Evolutionary conservation across 2,329 filamentous ascomycete genomes (phyloP).

Genomic region (Alternaria gaisen): DNA sequence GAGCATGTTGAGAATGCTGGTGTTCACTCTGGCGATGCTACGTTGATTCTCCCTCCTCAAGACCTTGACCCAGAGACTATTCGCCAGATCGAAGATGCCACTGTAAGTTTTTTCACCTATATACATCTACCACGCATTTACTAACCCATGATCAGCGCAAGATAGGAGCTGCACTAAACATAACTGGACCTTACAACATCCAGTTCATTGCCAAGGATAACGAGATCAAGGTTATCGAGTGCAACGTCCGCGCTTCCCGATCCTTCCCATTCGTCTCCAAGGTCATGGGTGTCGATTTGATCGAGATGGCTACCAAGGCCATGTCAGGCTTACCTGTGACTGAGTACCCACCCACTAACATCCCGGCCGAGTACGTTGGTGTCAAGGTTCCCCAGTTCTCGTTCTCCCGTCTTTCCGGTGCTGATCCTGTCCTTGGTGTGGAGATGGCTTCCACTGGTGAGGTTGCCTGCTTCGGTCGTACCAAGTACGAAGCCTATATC

Average conservation of each 20-base stretch:
- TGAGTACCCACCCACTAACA: conserved; percentile 79
- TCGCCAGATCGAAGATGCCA: neutral
- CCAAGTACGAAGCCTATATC: conserved; percentile 97
- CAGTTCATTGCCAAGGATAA: conserved; percentile 99
- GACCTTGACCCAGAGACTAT: conserved; percentile 78
- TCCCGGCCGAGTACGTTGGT: conserved; percentile 85
- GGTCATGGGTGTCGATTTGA: conserved; percentile 96
- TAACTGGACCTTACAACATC: conserved; percentile 98
- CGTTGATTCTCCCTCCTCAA: conserved; percentile 91
- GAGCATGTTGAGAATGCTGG: conserved; percentile 99
- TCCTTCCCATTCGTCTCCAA: conserved; percentile 99
- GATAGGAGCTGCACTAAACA: conserved; percentile 91
- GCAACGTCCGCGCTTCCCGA: conserved; percentile 93
- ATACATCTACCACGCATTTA: neutral
- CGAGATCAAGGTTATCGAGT: conserved; percentile 99
- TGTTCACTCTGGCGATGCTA: conserved; percentile 98
- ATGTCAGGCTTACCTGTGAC: conserved; percentile 86
- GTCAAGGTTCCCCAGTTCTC: conserved; percentile 99
- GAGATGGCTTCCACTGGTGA: conserved; percentile 99
- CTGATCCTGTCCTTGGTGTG: conserved; percentile 94
- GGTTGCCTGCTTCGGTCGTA: conserved; percentile 92
- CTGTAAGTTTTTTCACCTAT: neutral
- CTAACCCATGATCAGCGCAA: conserved; percentile 63
- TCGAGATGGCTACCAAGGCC: conserved; percentile 98
- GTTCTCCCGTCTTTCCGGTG: conserved; percentile 95